Evolutionary conservation across 2,329 filamentous ascomycete species (phyloP), one percentile per base, ranked within the genome.

Genomic region (Aureobasidium uvarum): DNA sequence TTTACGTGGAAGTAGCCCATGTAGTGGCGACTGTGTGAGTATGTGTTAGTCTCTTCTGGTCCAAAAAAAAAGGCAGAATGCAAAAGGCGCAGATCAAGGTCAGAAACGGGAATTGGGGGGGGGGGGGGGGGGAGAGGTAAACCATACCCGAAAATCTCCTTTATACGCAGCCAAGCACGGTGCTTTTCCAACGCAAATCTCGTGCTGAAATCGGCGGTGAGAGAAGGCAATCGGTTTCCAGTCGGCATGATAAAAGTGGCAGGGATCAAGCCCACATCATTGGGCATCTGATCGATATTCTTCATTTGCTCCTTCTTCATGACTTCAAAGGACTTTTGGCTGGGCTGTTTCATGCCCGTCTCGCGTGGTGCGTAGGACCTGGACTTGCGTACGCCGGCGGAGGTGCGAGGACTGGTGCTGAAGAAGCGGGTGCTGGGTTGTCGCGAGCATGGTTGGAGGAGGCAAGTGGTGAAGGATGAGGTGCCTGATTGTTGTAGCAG

Each of bases 221-320:
- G 67, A 67, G 11, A 20, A 10, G 73, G 74, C 14, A 71, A 66
- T 18, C 71, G 70, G 48, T 50, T 51, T 23, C 69, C 66, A 5
- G 69, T 66, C 5, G 74, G 74, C 54, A 72, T 72, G 45, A 77
- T 66, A 64, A 75, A 72, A 6, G 72, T 75, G 33, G 78, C 78
- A 14, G 78, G 78, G 52, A 83, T 70, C 51, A 82, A 48, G 39
- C 81, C 81, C 23, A 82, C 69, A 69, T 81, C 78, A 65, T 79
- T 70, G 45, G 69, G 75, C 56, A 72, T 69, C 65, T 64, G 65
- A 65, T 70, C 73, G 66, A 74, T 72, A 20, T 72, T 66, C 38
- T 70, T 68, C 46, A 73, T 69, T 52, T 77, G 67, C 8, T 76
- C 72, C 60, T 72, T 73, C 18, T 73, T 70, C 51, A 73, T 69